Evolutionary conservation across 345 rosid species (phyloP).

Genomic region (Salix purpurea): DNA sequence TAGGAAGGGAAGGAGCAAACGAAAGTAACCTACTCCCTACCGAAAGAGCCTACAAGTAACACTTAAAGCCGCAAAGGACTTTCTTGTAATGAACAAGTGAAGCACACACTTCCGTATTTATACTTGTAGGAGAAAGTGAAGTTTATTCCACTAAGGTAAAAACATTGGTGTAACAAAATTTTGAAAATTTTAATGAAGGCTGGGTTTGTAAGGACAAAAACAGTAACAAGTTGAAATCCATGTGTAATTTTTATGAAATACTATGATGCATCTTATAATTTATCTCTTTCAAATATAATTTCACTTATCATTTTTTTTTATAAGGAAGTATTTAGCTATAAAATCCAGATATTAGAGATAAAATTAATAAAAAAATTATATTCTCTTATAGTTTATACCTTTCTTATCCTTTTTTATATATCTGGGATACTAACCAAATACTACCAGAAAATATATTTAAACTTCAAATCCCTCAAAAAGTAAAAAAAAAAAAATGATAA

Average conservation of each 20-base stretch:
- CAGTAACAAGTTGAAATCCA: no score
- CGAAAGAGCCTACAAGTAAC: not conserved
- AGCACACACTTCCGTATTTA: slow-evolving; percentile 4
- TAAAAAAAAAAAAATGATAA: not conserved
- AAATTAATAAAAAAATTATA: no score
- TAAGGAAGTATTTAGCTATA: no score
- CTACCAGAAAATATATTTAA: no score
- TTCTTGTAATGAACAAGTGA: slow-evolving; percentile 17
- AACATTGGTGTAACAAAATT: not conserved
- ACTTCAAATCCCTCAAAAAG: not conserved
- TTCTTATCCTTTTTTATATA: no score
- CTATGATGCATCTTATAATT: not conserved
- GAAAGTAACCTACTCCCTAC: not conserved
- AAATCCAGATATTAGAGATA: no score
- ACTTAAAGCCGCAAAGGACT: slow-evolving; percentile 7
- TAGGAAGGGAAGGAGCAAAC: not conserved
- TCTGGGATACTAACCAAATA: no score
- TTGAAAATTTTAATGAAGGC: not conserved
- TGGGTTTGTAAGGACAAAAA: no score
- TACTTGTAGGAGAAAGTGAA: not conserved
- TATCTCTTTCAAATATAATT: not conserved
- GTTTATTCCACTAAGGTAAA: not conserved
- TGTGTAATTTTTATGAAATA: no score
- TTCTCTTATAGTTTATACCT: no score
- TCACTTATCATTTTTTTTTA: no score